Evolutionary conservation across 2,329 filamentous ascomycete genomes (phyloP).

Genomic region (Didymosphaeria variabile): DNA sequence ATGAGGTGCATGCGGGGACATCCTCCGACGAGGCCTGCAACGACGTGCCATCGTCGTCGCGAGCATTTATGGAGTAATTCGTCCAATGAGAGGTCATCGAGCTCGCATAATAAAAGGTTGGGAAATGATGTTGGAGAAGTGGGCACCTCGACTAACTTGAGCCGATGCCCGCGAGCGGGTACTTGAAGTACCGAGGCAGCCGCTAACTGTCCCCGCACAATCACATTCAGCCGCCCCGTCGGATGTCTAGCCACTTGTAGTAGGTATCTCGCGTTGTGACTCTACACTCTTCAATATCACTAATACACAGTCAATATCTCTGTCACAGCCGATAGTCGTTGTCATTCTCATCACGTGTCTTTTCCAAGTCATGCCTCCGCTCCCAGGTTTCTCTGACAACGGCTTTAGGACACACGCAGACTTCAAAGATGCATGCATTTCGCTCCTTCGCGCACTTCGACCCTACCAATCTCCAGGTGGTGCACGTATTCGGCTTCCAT

Average conservation of each 20-base stretch:
- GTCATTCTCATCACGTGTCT: not conserved
- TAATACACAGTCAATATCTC: not conserved
- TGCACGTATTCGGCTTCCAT: slow-evolving; percentile 41
- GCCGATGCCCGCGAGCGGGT: slow-evolving; percentile 23
- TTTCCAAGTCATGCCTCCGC: slow-evolving; percentile 39
- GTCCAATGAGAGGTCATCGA: slow-evolving; percentile 45
- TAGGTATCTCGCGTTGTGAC: not conserved
- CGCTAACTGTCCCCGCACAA: slow-evolving; percentile 7
- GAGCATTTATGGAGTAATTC: slow-evolving; percentile 41
- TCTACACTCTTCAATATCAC: not conserved
- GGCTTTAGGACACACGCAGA: slow-evolving; percentile 34
- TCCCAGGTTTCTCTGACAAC: slow-evolving; percentile 42
- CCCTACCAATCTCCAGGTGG: slow-evolving; percentile 43
- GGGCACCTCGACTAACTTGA: slow-evolving; percentile 37
- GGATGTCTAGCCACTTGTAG: not conserved
- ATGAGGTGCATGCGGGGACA: slow-evolving; percentile 41
- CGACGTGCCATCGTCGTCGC: slow-evolving; percentile 31
- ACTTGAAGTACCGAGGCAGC: slow-evolving; percentile 5
- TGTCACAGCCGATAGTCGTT: not conserved
- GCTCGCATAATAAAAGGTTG: slow-evolving; percentile 7
- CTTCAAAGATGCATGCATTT: slow-evolving; percentile 33
- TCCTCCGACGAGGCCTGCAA: slow-evolving; percentile 36
- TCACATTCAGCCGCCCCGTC: not conserved
- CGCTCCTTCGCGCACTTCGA: slow-evolving; percentile 36
- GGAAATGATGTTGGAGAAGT: slow-evolving; percentile 16